Evolutionary conservation across 192 early-diverging fungal genomes (phyloP).

Genomic region (Backusella westeae): DNA sequence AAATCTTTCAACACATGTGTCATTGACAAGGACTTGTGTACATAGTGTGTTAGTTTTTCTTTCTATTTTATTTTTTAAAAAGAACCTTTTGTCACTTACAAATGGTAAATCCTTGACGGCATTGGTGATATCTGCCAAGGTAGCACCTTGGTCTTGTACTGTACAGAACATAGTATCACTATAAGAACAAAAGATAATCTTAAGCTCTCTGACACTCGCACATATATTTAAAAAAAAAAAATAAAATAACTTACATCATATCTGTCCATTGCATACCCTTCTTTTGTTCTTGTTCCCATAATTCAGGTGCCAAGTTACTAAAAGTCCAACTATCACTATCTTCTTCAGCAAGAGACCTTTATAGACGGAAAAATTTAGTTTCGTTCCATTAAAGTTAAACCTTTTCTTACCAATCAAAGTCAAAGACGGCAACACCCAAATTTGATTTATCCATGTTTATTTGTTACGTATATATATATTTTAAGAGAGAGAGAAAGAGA

Average conservation of each 20-base stretch:
- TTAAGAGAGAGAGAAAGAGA: not conserved
- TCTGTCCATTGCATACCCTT: conserved; percentile 57
- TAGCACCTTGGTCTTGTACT: conserved; percentile 42
- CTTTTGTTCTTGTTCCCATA: conserved; percentile 30
- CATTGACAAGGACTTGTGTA: conserved; percentile 40
- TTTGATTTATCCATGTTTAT: not conserved
- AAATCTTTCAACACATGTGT: conserved; percentile 46
- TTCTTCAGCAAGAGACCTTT: conserved; percentile 62
- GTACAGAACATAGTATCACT: conserved; percentile 33
- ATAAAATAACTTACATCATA: conserved; percentile 43
- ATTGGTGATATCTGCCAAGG: conserved; percentile 27
- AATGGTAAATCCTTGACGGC: conserved; percentile 37
- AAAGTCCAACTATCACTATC: conserved; percentile 58
- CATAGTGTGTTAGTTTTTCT: not conserved
- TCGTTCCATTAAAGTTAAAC: not conserved
- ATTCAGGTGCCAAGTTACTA: conserved; percentile 29
- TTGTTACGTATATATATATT: not conserved
- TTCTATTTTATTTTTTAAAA: not conserved
- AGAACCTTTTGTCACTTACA: conserved; percentile 21
- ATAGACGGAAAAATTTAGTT: not conserved
- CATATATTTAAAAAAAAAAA: not conserved
- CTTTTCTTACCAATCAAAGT: conserved; percentile 61
- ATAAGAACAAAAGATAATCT: not conserved
- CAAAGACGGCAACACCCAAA: conserved; percentile 52
- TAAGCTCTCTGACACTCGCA: not conserved